A percentile compares a stretch with the other conserved stretches of the same genome.
Conservation (phyloP, 768 basidiomycete genomes). For the Tricholoma hemisulphureum region DNA sequence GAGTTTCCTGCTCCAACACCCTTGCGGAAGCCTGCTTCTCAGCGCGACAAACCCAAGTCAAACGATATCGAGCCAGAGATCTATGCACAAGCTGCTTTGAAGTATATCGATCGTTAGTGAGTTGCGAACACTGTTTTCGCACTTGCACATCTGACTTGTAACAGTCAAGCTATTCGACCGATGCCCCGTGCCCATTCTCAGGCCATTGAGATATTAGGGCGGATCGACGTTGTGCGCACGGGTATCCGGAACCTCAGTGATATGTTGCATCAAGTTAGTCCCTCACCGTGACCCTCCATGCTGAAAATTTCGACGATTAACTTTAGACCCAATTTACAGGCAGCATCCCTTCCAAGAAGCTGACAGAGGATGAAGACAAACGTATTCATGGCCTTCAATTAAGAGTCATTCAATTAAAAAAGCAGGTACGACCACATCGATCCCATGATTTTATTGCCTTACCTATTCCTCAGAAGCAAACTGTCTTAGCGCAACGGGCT, state of each 20-base stretch:
- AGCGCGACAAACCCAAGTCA: slow-evolving; percentile 35
- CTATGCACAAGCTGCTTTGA: slow-evolving; percentile 72
- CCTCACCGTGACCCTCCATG: background rate
- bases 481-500: slow-evolving; percentile 23
- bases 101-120: slow-evolving; percentile 76
- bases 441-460: background rate
- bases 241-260: slow-evolving; percentile 36
- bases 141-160: slow-evolving; percentile 3
- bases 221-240: slow-evolving; percentile 36
- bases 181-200: slow-evolving; percentile 52
- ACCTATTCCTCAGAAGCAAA: background rate
- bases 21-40: slow-evolving; percentile 45
- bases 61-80: slow-evolving; percentile 67
- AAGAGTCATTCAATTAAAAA: slow-evolving; percentile 38
- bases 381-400: slow-evolving; percentile 38
- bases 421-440: slow-evolving; percentile 32
- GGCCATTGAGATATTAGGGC: slow-evolving; percentile 41
- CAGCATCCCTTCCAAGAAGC: slow-evolving; percentile 31
- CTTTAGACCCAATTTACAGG: slow-evolving; percentile 24
- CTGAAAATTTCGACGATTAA: slow-evolving; percentile 12
- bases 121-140: slow-evolving; percentile 24
- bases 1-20: slow-evolving; percentile 74
- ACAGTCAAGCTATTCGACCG: slow-evolving; percentile 42
- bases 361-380: slow-evolving; percentile 42
- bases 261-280: slow-evolving; percentile 32